Base-by-base conservation (phyloP, 148 eudicot species). In the Rhododendron mucronatum region DNA sequence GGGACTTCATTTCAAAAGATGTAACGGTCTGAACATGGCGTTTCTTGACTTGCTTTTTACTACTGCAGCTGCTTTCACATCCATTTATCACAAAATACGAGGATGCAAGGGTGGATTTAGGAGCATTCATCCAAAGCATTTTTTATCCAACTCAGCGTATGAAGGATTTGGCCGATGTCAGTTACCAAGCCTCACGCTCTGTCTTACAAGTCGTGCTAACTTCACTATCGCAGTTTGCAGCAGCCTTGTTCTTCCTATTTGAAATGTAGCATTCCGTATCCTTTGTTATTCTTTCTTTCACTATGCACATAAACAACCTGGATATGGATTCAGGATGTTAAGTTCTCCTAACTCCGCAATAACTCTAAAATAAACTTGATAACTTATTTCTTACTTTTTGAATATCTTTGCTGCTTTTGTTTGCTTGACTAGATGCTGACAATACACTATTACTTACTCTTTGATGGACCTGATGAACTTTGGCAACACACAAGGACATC, bases 111-210 rank as follows among this genome's bases (percentile, higher is more conserved):
- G 94, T 94, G 80, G 94, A 96, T 86, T 91, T 96, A 82, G 97
- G 90, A 83, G 90, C 92, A 41, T 96, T 93, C 87, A 95, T 96
- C 55, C 94, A 83, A 79, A 87, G 88, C 85, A 90, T 96, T 83
- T 95, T 95, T 91, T 95, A 96, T 90, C 99, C 99, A 21, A 92
- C 91, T 37, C 98, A 93, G 84, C 93, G 93, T 88, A 88, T 96
- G 92, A 96, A 96, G 89, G 99, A 96, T 86, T 86, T 96, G 75
- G 99, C 94, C 85, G 99, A 96, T 91, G 99, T 96, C 86, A 92
- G 97, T 86, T 30, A 61, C 88, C 30, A 3, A 7, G 30, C 2
- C 75, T 86, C 65, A 21, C 20, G 26, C 35, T 30, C 5, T 45
- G 2, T 53, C 16, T 53, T 81, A 23, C 81, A 45, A 75, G 12